phyloP scores from a whole-genome alignment of 768 basidiomycete species.

The Tylopilus vinaceipallidus region DNA sequence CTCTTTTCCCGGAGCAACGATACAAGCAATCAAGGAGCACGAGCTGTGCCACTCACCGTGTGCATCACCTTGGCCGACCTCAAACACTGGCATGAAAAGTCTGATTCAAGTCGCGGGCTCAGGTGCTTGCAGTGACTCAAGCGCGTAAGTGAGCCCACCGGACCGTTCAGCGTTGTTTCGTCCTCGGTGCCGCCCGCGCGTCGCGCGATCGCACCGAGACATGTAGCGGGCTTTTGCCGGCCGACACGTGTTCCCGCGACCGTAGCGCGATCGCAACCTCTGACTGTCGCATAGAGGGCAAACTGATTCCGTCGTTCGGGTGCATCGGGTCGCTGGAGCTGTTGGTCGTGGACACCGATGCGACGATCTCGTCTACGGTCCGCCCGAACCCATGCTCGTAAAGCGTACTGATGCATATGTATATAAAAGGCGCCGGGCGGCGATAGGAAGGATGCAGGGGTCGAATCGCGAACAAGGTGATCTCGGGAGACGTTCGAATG shows the following conservation, averaged over 20 bases:
- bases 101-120: neutral
- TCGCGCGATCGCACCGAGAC: neutral
- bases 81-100: neutral
- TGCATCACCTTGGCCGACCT: neutral
- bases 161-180: neutral
- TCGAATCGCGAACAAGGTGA: slow-evolving; percentile 14
- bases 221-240: slow-evolving; percentile 11
- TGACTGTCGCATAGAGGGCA: slow-evolving; percentile 11
- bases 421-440: slow-evolving; percentile 16
- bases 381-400: neutral
- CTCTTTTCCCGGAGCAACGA: neutral
- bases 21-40: slow-evolving; percentile 8
- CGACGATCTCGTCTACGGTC: slow-evolving; percentile 13
- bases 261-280: slow-evolving; percentile 24
- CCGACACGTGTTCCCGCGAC: slow-evolving; percentile 24
- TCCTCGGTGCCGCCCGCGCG: slow-evolving; percentile 1
- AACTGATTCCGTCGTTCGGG: slow-evolving; percentile 10
- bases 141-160: slow-evolving; percentile 2
- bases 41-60: slow-evolving; percentile 5
- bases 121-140: slow-evolving; percentile 5
- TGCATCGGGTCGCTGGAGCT: slow-evolving; percentile 1
- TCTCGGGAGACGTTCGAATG: slow-evolving; percentile 28
- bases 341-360: neutral
- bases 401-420: slow-evolving; percentile 5
- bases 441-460: slow-evolving; percentile 13